phyloP scores from a whole-genome alignment of 2,329 filamentous ascomycete genomes.

The Beauveria pseudobassiana region DNA sequence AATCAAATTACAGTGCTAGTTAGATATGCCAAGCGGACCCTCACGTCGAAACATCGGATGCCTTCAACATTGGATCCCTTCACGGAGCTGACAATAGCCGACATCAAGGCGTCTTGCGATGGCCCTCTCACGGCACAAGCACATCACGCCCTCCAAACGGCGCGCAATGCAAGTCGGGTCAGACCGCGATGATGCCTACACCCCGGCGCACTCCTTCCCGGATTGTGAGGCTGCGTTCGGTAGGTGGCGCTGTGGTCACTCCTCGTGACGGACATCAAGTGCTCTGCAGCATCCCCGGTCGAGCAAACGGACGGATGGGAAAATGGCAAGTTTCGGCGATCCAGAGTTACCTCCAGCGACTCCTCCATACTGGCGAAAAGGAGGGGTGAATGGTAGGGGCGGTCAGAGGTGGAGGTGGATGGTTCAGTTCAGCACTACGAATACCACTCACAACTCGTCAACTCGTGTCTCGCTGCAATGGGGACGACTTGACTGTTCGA shows the following conservation, averaged over 20 bases:
- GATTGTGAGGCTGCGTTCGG: not conserved
- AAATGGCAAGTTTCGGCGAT: not conserved
- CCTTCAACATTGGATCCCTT: not conserved
- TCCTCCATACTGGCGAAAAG: not conserved
- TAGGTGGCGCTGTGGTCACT: not conserved
- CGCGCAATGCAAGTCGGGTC: not conserved
- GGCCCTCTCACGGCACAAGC: not conserved
- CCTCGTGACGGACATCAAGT: conserved; percentile 4
- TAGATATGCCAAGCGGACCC: not conserved
- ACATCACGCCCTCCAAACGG: not conserved
- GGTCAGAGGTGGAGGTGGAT: not conserved
- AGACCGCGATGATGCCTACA: not conserved
- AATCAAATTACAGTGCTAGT: not conserved
- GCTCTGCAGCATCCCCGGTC: not conserved
- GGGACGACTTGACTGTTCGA: not conserved
- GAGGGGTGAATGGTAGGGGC: not conserved
- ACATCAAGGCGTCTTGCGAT: not conserved
- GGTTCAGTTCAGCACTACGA: not conserved
- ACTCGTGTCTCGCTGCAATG: not conserved
- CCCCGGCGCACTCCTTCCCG: not conserved
- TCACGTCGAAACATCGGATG: not conserved
- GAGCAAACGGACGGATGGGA: not conserved
- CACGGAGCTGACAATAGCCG: not conserved
- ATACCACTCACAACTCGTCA: not conserved
- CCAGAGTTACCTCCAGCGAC: not conserved